These are phyloP conservation scores for Trichoderma sp. DNA, from an alignment of 2,329 filamentous ascomycete species.

Conservation along the genomic window DNA sequence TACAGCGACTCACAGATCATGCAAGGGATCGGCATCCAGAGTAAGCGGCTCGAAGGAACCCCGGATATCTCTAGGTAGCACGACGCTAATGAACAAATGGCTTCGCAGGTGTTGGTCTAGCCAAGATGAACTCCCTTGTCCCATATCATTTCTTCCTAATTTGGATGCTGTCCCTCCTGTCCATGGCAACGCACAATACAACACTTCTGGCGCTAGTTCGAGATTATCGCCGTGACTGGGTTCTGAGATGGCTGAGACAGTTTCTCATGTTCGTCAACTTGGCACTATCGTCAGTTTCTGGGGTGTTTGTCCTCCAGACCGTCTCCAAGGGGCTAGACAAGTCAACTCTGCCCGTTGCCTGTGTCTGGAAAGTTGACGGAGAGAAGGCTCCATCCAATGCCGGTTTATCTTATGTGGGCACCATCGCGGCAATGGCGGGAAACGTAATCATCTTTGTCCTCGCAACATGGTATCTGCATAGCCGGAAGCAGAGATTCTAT, in stretches of 20 bases:
- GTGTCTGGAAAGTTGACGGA: constrained; percentile 57
- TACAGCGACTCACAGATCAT: constrained; percentile 72
- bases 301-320: constrained; percentile 59
- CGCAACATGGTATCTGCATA: constrained; percentile 68
- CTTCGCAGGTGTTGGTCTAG: constrained; percentile 55
- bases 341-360: constrained; percentile 62
- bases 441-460: constrained; percentile 63
- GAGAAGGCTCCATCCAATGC: constrained; percentile 42
- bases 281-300: constrained; percentile 58
- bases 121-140: constrained; percentile 60
- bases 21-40: constrained; percentile 70
- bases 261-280: constrained; percentile 69
- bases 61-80: constrained; percentile 21
- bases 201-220: constrained; percentile 67
- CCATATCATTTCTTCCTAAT: constrained; percentile 74
- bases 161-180: constrained; percentile 68
- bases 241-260: constrained; percentile 67
- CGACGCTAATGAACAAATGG: constrained; percentile 22
- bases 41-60: constrained; percentile 33
- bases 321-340: constrained; percentile 56
- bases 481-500: constrained; percentile 57
- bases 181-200: constrained; percentile 67
- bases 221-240: constrained; percentile 69
- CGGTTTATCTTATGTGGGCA: constrained; percentile 59
- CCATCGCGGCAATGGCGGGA: constrained; percentile 62